These are phyloP conservation scores for Pichiaceae sp. DNA, from an alignment of 1,139 yeast genomes.

Conservation along the genomic window DNA sequence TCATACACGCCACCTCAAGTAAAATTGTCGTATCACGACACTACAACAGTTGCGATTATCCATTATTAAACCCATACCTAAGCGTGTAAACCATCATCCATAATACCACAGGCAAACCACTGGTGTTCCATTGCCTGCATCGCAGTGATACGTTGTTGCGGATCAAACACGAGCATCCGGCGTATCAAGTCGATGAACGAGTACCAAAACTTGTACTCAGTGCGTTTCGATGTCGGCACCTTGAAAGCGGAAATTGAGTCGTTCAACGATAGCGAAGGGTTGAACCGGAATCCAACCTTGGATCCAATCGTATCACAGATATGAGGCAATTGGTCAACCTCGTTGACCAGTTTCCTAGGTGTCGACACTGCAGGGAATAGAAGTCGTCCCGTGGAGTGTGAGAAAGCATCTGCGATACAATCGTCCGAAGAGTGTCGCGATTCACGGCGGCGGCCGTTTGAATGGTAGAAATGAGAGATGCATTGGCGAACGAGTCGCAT, in stretches of 20 bases:
- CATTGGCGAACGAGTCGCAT: conserved; percentile 22
- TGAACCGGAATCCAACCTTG: conserved; percentile 25
- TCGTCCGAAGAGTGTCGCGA: conserved; percentile 15
- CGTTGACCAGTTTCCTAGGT: conserved; percentile 38
- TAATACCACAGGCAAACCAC: conserved; percentile 70
- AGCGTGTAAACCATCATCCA: conserved; percentile 63
- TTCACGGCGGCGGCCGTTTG: conserved; percentile 5
- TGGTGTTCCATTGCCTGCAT: conserved; percentile 65
- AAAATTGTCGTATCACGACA: too few relatives aligned
- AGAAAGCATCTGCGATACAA: conserved; percentile 20
- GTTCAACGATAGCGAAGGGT: conserved; percentile 30
- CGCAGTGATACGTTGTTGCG: conserved; percentile 55
- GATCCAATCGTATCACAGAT: conserved; percentile 37
- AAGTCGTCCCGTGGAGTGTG: conserved; percentile 20
- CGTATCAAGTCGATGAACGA: conserved; percentile 60
- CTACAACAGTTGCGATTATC: too few relatives aligned
- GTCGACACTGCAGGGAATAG: conserved; percentile 25
- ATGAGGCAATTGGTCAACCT: conserved; percentile 44
- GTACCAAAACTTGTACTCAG: conserved; percentile 69
- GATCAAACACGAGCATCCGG: conserved; percentile 55
- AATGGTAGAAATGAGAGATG: conserved; percentile 16
- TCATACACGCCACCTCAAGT: too few relatives aligned
- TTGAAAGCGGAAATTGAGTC: conserved; percentile 17
- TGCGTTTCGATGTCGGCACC: conserved; percentile 20
- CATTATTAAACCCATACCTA: too few relatives aligned